A percentile compares a stretch with the other conserved stretches of the same genome.
phyloP scores from a whole-genome alignment of 495 filamentous ascomycete genomes.

The Annulohypoxylon maeteangense region DNA sequence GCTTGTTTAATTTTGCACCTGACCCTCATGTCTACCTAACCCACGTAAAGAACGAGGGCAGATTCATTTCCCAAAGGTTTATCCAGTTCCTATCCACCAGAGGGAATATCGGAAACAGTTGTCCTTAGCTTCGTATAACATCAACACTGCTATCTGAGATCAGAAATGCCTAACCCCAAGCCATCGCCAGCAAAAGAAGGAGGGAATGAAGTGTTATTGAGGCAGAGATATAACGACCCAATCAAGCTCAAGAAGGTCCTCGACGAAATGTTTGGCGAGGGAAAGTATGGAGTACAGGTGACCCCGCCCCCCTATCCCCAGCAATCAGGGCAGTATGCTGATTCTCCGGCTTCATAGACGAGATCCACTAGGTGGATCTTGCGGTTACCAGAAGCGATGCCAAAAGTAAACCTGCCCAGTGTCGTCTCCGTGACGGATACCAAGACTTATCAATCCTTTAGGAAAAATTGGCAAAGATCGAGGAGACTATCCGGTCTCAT shows the following conservation, averaged over 20 bases:
- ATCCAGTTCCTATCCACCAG: background rate
- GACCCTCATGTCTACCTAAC: background rate
- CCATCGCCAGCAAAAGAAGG: background rate
- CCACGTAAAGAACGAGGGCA: background rate
- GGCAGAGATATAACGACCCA: constrained; percentile 31
- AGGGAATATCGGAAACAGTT: background rate
- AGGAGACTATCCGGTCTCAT: constrained; percentile 10
- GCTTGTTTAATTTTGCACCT: background rate
- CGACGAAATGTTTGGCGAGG: constrained; percentile 21
- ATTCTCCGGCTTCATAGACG: background rate
- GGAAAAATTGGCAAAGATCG: constrained; percentile 15
- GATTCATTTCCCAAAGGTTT: background rate
- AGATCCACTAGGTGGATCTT: constrained; percentile 26
- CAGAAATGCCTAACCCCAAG: background rate
- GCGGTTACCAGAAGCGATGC: constrained; percentile 1
- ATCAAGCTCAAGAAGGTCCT: constrained; percentile 22
- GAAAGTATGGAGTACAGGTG: constrained; percentile 26
- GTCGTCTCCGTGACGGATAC: background rate
- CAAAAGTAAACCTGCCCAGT: constrained; percentile 6
- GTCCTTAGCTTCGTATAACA: background rate
- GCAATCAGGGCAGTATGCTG: background rate
- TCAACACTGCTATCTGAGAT: background rate
- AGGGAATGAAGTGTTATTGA: constrained; percentile 22
- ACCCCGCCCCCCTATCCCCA: background rate
- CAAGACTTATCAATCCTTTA: background rate